These are phyloP conservation scores for Mortierella sp. DNA, from an alignment of 371 early-diverging fungal genomes.

Conservation along the genomic window DNA sequence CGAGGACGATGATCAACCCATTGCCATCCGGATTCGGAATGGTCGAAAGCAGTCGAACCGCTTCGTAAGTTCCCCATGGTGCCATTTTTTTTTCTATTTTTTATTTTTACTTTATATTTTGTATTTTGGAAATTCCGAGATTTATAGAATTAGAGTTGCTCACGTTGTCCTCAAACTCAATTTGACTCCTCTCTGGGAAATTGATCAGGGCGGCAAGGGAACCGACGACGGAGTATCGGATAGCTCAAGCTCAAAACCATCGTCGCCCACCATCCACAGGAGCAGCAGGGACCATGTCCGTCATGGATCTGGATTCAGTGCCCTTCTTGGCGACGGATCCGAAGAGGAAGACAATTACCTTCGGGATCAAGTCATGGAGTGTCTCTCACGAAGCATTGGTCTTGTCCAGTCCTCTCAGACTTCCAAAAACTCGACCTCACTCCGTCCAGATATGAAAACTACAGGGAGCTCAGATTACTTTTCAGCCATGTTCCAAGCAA, in stretches of 20 bases:
- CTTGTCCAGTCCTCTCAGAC: slow-evolving; percentile 53
- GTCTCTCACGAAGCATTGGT: slow-evolving; percentile 70
- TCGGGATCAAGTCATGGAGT: slow-evolving; percentile 71
- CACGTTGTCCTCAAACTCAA: no score
- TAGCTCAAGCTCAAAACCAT: slow-evolving; percentile 16
- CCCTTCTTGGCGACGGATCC: slow-evolving; percentile 58
- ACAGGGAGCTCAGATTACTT: slow-evolving; percentile 47
- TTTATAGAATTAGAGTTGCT: no score
- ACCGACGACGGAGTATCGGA: slow-evolving; percentile 5
- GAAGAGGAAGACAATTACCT: slow-evolving; percentile 73
- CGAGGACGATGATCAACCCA: slow-evolving; percentile 51
- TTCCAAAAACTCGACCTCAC: slow-evolving; percentile 18
- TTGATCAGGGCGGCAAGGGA: slow-evolving; percentile 15
- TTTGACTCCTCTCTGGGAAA: no score
- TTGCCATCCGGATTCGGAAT: slow-evolving; percentile 30
- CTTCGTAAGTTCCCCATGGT: slow-evolving; percentile 12
- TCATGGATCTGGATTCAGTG: slow-evolving; percentile 52
- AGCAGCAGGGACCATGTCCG: slow-evolving; percentile 29
- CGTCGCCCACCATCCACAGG: slow-evolving; percentile 23
- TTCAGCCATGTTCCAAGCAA: slow-evolving; percentile 43
- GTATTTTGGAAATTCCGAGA: no score
- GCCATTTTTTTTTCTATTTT: neutral
- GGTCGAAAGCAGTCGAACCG: slow-evolving; percentile 17
- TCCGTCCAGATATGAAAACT: slow-evolving; percentile 29
- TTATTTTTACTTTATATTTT: neutral